phyloP scores from a whole-genome alignment of 371 early-diverging fungal genomes.

The Fennellomyces sp. region DNA sequence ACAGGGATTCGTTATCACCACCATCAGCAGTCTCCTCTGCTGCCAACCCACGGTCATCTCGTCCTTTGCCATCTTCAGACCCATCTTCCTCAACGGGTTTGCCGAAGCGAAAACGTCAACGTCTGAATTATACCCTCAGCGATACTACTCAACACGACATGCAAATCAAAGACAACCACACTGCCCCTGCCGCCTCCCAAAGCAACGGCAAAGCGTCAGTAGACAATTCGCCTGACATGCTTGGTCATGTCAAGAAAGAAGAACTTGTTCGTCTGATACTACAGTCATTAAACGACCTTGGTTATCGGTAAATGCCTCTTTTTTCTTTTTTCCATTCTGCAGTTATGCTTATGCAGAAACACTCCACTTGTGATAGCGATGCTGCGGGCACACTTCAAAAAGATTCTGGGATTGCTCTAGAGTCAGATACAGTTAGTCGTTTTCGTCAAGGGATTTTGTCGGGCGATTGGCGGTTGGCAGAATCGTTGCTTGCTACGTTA shows the following conservation, averaged over 20 bases:
- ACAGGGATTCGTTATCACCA: conserved; percentile 13
- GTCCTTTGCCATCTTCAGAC: neutral
- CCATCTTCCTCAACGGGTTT: conserved; percentile 2
- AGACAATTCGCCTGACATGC: conserved; percentile 8
- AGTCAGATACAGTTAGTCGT: conserved; percentile 55
- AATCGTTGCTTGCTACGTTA: conserved; percentile 48
- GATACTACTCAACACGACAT: conserved; percentile 1
- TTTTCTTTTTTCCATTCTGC: neutral
- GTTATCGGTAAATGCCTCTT: conserved; percentile 65
- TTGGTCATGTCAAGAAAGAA: conserved; percentile 38
- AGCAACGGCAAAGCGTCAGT: conserved; percentile 7
- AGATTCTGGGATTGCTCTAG: conserved; percentile 77
- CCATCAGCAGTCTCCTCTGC: conserved; percentile 8
- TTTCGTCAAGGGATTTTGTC: conserved; percentile 68
- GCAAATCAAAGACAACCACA: conserved; percentile 5
- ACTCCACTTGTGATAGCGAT: conserved; percentile 38
- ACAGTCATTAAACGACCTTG: conserved; percentile 83
- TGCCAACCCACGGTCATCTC: conserved; percentile 9
- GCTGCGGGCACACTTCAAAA: conserved; percentile 63
- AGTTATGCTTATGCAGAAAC: neutral
- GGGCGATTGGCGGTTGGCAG: conserved; percentile 80
- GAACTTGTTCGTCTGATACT: conserved; percentile 87
- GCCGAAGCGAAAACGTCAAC: conserved; percentile 9
- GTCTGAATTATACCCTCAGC: conserved; percentile 1
- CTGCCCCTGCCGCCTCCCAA: neutral